Conservation (phyloP, 1,139 yeast species). For the Hansenula lynferdii region DNA sequence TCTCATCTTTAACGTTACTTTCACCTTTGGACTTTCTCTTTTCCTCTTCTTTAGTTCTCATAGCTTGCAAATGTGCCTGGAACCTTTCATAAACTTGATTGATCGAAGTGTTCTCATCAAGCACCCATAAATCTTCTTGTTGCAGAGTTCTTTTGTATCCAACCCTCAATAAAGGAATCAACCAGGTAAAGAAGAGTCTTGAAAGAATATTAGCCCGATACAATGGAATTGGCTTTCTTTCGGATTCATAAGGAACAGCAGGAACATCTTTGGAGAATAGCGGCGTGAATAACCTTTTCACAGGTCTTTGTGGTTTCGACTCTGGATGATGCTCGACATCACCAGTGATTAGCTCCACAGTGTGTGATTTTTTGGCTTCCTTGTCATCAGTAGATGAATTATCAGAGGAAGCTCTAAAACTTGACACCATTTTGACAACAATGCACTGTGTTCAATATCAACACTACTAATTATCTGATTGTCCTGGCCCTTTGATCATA, state of each 20-base stretch:
- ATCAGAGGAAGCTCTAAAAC: too few species aligned
- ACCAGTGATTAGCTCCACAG: too few species aligned
- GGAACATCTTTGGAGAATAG: conserved; percentile 37
- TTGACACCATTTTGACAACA: too few species aligned
- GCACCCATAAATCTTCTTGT: conserved; percentile 54
- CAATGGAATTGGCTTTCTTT: conserved; percentile 40
- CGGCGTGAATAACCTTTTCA: conserved; percentile 32
- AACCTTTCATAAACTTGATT: conserved; percentile 37
- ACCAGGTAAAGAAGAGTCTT: conserved; percentile 47
- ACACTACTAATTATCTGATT: too few species aligned
- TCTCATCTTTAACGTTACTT: too few species aligned
- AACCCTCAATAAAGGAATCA: conserved; percentile 44
- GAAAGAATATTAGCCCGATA: conserved; percentile 29
- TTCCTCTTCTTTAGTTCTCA: conserved; percentile 23
- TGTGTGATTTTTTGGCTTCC: too few species aligned
- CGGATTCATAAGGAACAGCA: conserved; percentile 46
- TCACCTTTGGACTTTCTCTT: conserved; percentile 22
- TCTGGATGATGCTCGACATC: not conserved
- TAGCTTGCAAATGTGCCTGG: conserved; percentile 29
- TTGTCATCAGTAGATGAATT: too few species aligned
- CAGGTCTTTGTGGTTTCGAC: not conserved
- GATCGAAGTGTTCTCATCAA: conserved; percentile 46
- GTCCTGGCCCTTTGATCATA: too few species aligned
- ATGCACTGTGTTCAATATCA: too few species aligned
- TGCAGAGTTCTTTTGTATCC: conserved; percentile 65